Evolutionary conservation across 768 basidiomycete genomes (phyloP).

Genomic region (Russula ochroleuca): DNA sequence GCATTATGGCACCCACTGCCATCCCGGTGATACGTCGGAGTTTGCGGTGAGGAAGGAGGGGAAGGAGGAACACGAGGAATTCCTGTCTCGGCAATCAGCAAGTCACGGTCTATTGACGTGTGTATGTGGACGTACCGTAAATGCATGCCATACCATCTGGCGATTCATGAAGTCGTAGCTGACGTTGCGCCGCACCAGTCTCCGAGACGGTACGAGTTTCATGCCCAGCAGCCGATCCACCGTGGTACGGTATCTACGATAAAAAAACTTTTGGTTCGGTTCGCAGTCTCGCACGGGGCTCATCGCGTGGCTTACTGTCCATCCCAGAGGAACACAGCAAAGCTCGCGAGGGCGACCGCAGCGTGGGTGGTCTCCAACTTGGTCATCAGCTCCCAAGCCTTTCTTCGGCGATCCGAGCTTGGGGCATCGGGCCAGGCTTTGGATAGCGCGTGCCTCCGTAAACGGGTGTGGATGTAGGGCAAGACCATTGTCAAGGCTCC

Average conservation of each 20-base stretch:
- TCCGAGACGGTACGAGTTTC: constrained; percentile 65
- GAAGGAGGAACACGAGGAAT: constrained; percentile 89
- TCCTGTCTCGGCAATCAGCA: constrained; percentile 50
- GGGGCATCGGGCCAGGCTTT: constrained; percentile 90
- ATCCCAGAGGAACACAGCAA: constrained; percentile 78
- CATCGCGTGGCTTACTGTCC: constrained; percentile 55
- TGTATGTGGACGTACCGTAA: constrained; percentile 75
- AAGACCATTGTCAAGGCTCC: constrained; percentile 66
- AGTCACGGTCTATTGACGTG: background rate
- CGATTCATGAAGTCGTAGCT: constrained; percentile 99
- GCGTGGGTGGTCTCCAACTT: constrained; percentile 64
- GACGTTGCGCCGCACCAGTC: constrained; percentile 71
- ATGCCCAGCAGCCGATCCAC: constrained; percentile 74
- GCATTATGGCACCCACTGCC: constrained; percentile 31
- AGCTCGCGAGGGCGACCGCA: constrained; percentile 63
- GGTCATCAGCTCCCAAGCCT: constrained; percentile 65
- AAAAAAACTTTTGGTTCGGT: background rate
- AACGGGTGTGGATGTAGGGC: constrained; percentile 73
- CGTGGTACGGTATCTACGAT: constrained; percentile 74
- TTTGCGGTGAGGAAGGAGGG: constrained; percentile 67
- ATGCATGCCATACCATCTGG: constrained; percentile 98
- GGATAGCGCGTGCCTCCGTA: constrained; percentile 73
- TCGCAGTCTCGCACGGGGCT: background rate
- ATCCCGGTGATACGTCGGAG: constrained; percentile 52
- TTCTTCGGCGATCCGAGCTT: constrained; percentile 66